Base-by-base conservation (phyloP, 1,284 basidiomycete genomes). In the Ustilago vetiveriae region DNA sequence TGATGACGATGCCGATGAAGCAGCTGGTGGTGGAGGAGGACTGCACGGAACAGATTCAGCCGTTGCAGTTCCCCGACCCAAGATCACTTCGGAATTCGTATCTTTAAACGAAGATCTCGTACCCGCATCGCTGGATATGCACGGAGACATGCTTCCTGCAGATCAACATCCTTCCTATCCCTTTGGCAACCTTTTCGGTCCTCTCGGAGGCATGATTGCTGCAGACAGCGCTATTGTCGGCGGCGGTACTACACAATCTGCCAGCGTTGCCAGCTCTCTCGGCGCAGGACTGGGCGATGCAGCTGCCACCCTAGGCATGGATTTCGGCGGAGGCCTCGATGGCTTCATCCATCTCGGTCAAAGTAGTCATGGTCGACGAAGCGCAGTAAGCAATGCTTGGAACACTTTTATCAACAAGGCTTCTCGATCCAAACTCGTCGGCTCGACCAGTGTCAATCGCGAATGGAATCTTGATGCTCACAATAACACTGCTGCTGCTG, bases 161-260 rank as follows among this genome's bases (percentile, higher is more conserved):
- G 76, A 79, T 29, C 71, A 75, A 51, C 76, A 79, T 47, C 59
- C 76, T 8, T 74, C 71, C 11, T 79, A 77, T 44, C 75, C 75
- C 0, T 72, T 75, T 24, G 75, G 75, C 21, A 74, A 75, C 23
- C 68, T 71, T 8, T 71, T 69, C 24, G 70, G 70, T 8, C 70
- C 65, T 2, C 33, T 53, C 3, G 58, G 62, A 5, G 67, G 60
- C 2, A 36, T 36, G 43, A 59, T 70, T 23, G 37, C 67, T 14
- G 67, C 67, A 0, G 67, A 70, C 27, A 64, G 60, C 33, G 67
- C 67, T 9, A 59, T 70, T 26, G 49, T 64, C 6, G 67, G 67
- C 21, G 60, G 60, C n/a, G n/a, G n/a, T n/a, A n/a, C n/a, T 26
- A n/a, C 33, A 17, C 48, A 45, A 3, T 21, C 36, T 24, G 42